Evolutionary conservation across 75 land plant species (phyloP).

Genomic region (Chamaecyparis obtusa): DNA sequence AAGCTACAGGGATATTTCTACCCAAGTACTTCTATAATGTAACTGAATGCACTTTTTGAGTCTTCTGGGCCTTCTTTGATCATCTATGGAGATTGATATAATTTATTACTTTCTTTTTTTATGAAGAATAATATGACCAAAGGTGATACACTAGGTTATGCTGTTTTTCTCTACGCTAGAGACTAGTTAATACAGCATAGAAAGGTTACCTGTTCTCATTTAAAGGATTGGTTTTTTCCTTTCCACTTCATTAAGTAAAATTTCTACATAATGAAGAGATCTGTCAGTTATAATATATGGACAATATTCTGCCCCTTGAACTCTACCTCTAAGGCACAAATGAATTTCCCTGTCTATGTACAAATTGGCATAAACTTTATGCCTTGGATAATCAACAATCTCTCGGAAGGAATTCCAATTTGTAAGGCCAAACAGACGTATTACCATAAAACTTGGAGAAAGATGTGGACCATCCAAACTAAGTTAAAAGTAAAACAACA

Average conservation of each 20-base stretch:
- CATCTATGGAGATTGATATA: background rate
- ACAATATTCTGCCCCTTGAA: background rate
- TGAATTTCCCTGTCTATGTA: background rate
- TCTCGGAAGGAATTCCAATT: background rate
- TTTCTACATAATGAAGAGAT: background rate
- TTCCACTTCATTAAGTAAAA: background rate
- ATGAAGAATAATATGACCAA: background rate
- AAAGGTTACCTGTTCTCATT: background rate
- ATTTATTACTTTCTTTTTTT: background rate
- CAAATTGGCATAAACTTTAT: background rate
- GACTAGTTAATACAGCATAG: background rate
- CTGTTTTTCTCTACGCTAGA: background rate
- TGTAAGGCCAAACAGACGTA: background rate
- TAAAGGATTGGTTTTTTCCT: background rate
- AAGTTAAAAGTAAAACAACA: background rate
- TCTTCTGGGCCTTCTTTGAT: background rate
- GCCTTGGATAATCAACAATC: background rate
- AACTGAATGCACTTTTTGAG: background rate
- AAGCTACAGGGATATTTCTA: background rate
- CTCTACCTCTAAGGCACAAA: background rate
- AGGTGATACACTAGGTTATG: background rate
- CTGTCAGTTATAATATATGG: background rate
- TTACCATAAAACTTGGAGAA: background rate
- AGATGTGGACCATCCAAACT: slow-evolving; percentile 1
- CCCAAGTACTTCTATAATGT: background rate